Percentiles rank a stretch among this genome's conserved stretches.
phyloP scores from a whole-genome alignment of 495 filamentous ascomycete species.

The Pyronema omphalodes region DNA sequence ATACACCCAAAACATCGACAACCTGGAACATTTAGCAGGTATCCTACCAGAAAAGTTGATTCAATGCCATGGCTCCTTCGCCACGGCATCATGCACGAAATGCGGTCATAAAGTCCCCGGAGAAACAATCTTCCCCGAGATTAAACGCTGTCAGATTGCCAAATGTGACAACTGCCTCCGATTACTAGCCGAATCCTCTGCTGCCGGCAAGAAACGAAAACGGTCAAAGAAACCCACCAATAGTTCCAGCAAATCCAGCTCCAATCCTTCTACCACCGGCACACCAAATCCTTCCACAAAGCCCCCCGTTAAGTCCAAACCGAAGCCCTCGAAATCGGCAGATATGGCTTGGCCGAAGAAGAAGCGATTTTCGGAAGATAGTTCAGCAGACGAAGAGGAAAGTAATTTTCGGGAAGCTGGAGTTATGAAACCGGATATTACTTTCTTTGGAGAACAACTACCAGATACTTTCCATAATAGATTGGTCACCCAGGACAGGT shows the following conservation, averaged over 20 bases:
- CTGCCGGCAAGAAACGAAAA: conserved; percentile 52
- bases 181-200: conserved; percentile 26
- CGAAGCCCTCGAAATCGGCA: neutral
- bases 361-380: conserved; percentile 28
- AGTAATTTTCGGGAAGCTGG: conserved; percentile 53
- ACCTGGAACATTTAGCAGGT: conserved; percentile 77
- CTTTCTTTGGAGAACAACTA: conserved; percentile 86
- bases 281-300: too few species aligned
- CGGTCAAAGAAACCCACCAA: conserved; percentile 42
- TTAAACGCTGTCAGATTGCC: conserved; percentile 54
- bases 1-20: conserved; percentile 98
- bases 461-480: conserved; percentile 70
- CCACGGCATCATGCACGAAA: conserved; percentile 74
- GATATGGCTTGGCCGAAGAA: conserved; percentile 28
- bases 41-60: conserved; percentile 69
- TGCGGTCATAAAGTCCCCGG: conserved; percentile 61
- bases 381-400: conserved; percentile 52
- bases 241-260: conserved; percentile 23
- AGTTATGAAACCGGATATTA: conserved; percentile 98
- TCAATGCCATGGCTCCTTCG: conserved; percentile 92
- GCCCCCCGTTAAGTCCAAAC: conserved; percentile 11
- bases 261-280: too few species aligned
- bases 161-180: conserved; percentile 43
- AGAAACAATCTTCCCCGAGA: conserved; percentile 55
- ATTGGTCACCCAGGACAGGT: conserved; percentile 57